Base-by-base conservation (phyloP, 495 filamentous ascomycete genomes). In the Neurospora sp. region DNA sequence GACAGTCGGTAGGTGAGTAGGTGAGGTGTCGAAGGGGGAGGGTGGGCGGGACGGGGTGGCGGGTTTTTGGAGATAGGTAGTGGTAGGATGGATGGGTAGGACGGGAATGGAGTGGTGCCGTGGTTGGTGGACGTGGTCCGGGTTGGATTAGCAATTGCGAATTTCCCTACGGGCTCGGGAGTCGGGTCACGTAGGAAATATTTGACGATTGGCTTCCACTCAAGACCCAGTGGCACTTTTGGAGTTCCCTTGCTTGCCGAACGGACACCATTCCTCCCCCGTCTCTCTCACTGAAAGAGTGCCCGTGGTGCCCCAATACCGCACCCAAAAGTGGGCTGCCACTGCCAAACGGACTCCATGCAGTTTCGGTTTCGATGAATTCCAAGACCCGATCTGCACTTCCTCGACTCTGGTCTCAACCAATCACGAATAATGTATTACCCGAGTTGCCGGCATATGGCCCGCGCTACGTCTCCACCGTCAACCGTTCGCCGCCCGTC, bases 401-500 rank as follows among this genome's bases (percentile, higher is more conserved):
- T 71, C 71, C 73, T 73, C 53, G 27, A 65, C 14, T 8, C 72
- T 39, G 38, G 72, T 0, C 7, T 61, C 16, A 40, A 35, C 77
- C 77, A 79, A 80, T 80, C 77, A 79, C 61, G 31, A 45, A 16
- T 3, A 16, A 68, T 65, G 71, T 59, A 78, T 80, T 78, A 80
- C 75, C 77, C 78, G 78, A 79, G 76, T 79, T 80, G 76, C 78
- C 78, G 77, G 76, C 73, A 70, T 65, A 27, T 71, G 69, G 74
- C 70, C 73, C 74, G 72, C 75, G 71, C 40, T 38, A 65, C 27
- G 14, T 65, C 53, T 35, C 53, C 53, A 65, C 53, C 27, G 6
- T 65, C 53, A 65, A 35, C 53, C 53, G 31, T 35, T 35, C 31
- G 53, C 53, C 27, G 53, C 27, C 27, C 22, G 53, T 35, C 53